Percentiles rank a stretch among this genome's conserved stretches.
These are phyloP conservation scores for Gonapodya prolifera DNA, from an alignment of 192 early-diverging fungal genomes.

Conservation along the genomic window DNA sequence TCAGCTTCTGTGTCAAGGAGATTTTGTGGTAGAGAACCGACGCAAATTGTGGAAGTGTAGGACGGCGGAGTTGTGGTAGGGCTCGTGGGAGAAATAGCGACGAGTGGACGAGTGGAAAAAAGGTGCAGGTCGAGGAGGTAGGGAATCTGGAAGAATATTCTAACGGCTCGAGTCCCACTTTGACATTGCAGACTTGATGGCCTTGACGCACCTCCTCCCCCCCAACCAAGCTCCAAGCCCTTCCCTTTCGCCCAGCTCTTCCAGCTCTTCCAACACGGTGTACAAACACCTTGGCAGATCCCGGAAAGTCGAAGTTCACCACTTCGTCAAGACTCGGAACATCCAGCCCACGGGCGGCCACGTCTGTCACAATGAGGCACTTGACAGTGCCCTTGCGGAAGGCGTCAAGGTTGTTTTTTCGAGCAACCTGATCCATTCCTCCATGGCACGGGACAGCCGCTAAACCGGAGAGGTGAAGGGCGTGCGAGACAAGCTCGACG, in stretches of 20 bases:
- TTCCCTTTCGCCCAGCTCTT: constrained; percentile 84
- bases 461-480: constrained; percentile 60
- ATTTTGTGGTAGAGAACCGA: constrained; percentile 63
- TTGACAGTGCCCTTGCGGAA: constrained; percentile 71
- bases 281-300: constrained; percentile 85
- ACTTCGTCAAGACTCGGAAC: constrained; percentile 95
- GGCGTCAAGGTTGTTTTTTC: constrained; percentile 71
- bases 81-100: constrained; percentile 32
- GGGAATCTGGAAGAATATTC: constrained; percentile 37
- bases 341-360: constrained; percentile 99
- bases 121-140: constrained; percentile 87
- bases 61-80: constrained; percentile 23
- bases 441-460: constrained; percentile 84
- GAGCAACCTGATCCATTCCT: constrained; percentile 80
- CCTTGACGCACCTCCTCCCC: constrained; percentile 48
- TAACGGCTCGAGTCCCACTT: neutral
- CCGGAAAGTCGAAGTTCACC: constrained; percentile 92
- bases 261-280: constrained; percentile 95
- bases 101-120: constrained; percentile 66
- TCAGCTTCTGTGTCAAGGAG: constrained; percentile 59
- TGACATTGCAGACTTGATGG: neutral
- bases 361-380: constrained; percentile 87
- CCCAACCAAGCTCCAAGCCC: constrained; percentile 79
- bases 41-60: constrained; percentile 67
- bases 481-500: constrained; percentile 80